A percentile compares a stretch with the other conserved stretches of the same genome.
Evolutionary conservation across 2,329 filamentous ascomycete species (phyloP).

Genomic region (Thyridium curvatum): DNA sequence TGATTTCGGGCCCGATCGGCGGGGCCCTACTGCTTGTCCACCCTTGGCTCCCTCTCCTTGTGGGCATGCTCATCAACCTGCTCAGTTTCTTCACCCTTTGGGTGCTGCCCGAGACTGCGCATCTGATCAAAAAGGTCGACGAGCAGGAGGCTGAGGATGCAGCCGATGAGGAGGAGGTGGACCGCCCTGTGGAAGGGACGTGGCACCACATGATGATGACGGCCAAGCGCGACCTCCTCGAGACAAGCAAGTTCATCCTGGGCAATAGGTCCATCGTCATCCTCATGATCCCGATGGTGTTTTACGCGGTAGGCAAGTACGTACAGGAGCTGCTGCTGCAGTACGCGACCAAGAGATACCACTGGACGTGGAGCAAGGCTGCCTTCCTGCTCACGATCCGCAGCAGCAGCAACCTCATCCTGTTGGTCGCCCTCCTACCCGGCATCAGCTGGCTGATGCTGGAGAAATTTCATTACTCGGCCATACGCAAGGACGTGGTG

Average conservation of each 20-base stretch:
- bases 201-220: conserved; percentile 16
- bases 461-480: conserved; percentile 5
- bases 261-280: conserved; percentile 28
- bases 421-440: conserved; percentile 32
- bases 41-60: conserved; percentile 32
- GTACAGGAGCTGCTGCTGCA: conserved; percentile 38
- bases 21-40: conserved; percentile 29
- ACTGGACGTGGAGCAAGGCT: conserved; percentile 39
- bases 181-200: background rate
- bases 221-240: conserved; percentile 18
- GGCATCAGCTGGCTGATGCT: conserved; percentile 16
- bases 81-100: conserved; percentile 20
- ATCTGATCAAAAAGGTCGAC: conserved; percentile 14
- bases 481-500: conserved; percentile 31
- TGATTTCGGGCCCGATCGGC: conserved; percentile 31
- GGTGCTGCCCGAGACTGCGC: conserved; percentile 36
- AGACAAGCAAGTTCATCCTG: conserved; percentile 32
- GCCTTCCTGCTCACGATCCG: conserved; percentile 33
- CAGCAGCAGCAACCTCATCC: conserved; percentile 26
- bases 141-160: background rate
- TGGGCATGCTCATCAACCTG: conserved; percentile 21
- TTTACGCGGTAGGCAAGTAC: conserved; percentile 23
- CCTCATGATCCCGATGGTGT: conserved; percentile 28
- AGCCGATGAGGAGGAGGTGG: background rate
- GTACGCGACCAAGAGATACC: conserved; percentile 45